Evolutionary conservation across 306 rosid species (phyloP).

Genomic region (Cucumis cinereus): DNA sequence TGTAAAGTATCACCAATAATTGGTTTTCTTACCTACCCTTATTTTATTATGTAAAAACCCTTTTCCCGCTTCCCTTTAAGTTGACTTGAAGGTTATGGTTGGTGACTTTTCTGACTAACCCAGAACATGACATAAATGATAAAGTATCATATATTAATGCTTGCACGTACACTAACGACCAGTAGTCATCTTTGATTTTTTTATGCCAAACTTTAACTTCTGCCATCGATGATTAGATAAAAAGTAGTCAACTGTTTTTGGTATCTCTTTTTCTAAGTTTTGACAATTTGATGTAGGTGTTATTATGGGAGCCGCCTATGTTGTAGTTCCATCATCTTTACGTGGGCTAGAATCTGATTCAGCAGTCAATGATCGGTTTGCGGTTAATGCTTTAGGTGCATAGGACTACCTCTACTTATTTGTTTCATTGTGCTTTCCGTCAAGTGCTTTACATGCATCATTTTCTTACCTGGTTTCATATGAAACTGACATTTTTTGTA

Average conservation of each 20-base stretch:
- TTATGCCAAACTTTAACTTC: not conserved
- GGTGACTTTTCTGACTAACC: not conserved
- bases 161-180: not conserved
- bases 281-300: conserved; percentile 37
- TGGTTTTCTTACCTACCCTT: not conserved
- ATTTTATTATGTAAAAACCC: not conserved
- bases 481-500: conserved; percentile 6
- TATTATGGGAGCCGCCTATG: conserved; percentile 49
- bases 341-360: conserved; percentile 33
- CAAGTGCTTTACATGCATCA: not conserved
- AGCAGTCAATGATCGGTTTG: conserved; percentile 37
- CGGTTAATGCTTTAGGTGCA: conserved; percentile 49
- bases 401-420: conserved; percentile 12
- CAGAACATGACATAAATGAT: not conserved
- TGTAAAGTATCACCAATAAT: not conserved
- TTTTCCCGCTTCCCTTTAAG: not conserved
- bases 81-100: not conserved
- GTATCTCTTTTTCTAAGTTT: not conserved
- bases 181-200: not conserved
- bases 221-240: not conserved
- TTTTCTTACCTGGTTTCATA: conserved; percentile 1
- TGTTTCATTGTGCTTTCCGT: conserved; percentile 2
- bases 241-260: not conserved
- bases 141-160: not conserved
- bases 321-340: conserved; percentile 36